Evolutionary conservation across 768 basidiomycete species (phyloP), one percentile per base, ranked within the genome.

Genomic region (Leccinum broughii): DNA sequence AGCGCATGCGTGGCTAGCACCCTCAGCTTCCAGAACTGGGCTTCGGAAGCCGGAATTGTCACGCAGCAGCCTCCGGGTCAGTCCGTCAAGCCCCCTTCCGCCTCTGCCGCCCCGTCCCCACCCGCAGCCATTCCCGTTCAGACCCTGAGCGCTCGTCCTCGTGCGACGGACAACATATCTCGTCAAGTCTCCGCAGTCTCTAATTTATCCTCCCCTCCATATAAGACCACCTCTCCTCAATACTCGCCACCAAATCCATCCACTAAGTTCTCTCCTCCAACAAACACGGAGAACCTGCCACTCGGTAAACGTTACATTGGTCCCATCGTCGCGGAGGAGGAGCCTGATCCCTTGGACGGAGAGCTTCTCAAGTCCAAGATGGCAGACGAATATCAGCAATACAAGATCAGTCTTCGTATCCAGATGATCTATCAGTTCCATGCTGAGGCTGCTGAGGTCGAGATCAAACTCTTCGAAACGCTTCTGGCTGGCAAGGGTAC

Each of bases 371-470:
- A 61, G 61, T 75, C 69, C 51, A 75, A 70, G 60, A 73, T 75
- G 73, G 71, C 73, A 11, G 66, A 63, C 28, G 72, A 73, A 2
- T 75, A 70, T 35, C 73, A 72, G 2, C 65, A 68, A 48, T 74
- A 65, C 41, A 74, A 75, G 60, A 54, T 72, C 41, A 58, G 68
- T 37, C 67, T 74, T 17, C 74, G 73, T 6, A 74, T 75, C 6
- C 72, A 74, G 61, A 74, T 74, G 72, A 74, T 74, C 30, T 66
- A 73, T 56, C 60, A 74, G 10, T 74, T 74, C 61, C 72, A 74
- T 26, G 64, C 61, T 3, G 67, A 69, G 58, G 72, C 72, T 2
- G 70, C 72, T 7, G 58, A 68, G 14, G 59, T 72, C 60, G 72
- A 74, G 58, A 69, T 75, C 32, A 68, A 67, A 46, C 70, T 75